A percentile compares a stretch with the other conserved stretches of the same genome.
Evolutionary conservation across 805 yeast species (phyloP).

Genomic region (Maudiozyma serrabonitensis): DNA sequence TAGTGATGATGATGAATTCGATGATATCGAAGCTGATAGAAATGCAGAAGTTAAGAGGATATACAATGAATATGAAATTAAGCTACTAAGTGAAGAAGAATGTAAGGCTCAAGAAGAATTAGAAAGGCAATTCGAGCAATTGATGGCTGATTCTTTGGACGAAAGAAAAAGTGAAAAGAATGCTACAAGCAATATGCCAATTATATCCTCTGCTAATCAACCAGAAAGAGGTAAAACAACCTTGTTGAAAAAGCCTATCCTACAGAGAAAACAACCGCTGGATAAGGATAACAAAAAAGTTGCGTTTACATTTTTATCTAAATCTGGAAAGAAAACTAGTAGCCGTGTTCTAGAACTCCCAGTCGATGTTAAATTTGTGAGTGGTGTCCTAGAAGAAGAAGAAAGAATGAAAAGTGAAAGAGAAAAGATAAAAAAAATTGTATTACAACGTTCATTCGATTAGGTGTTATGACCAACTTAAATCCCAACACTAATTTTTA

Average conservation of each 20-base stretch:
- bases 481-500: too few species aligned
- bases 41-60: constrained; percentile 26
- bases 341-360: constrained; percentile 44
- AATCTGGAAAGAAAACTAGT: constrained; percentile 38
- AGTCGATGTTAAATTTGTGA: constrained; percentile 42
- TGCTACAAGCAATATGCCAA: constrained; percentile 20
- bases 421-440: constrained; percentile 47
- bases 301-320: constrained; percentile 47
- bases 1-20: constrained; percentile 14
- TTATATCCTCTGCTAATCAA: constrained; percentile 3
- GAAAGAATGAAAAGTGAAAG: constrained; percentile 43
- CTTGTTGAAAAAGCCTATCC: background rate
- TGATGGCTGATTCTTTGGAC: constrained; percentile 44
- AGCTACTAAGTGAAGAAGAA: constrained; percentile 34
- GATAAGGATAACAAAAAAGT: constrained; percentile 16
- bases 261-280: background rate
- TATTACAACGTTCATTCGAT: constrained; percentile 32
- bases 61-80: constrained; percentile 32
- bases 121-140: constrained; percentile 45
- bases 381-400: constrained; percentile 41
- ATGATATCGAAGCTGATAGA: constrained; percentile 24
- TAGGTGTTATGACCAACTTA: constrained; percentile 3
- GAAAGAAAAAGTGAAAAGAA: constrained; percentile 27
- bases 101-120: constrained; percentile 40
- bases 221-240: background rate